These are phyloP conservation scores for Cephaloascus fragrans DNA, from an alignment of 805 yeast species.

Conservation along the genomic window DNA sequence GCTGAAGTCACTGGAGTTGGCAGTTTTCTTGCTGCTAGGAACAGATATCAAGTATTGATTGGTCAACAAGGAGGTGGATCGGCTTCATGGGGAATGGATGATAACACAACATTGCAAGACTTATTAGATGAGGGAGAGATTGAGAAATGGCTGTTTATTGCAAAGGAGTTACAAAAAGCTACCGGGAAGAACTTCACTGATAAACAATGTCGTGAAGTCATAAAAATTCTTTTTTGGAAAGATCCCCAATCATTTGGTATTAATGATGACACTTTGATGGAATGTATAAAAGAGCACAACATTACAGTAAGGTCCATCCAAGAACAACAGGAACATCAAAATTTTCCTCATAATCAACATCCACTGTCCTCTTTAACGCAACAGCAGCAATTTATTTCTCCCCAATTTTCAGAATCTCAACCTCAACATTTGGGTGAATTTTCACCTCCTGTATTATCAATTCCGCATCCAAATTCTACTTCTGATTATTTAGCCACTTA, in stretches of 20 bases:
- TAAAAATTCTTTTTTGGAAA: slow-evolving; percentile 41
- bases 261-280: slow-evolving; percentile 31
- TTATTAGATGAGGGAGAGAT: slow-evolving; percentile 61
- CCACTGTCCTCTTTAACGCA: too few species aligned
- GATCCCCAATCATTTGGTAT: slow-evolving; percentile 53
- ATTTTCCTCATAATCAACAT: not conserved
- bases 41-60: slow-evolving; percentile 69
- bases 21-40: slow-evolving; percentile 63
- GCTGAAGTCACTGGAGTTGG: slow-evolving; percentile 58
- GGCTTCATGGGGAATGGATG: slow-evolving; percentile 51
- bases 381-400: not conserved
- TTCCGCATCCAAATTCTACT: not conserved
- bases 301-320: slow-evolving; percentile 20
- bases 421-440: not conserved
- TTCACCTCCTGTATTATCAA: not conserved
- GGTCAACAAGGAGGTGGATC: slow-evolving; percentile 78
- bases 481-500: too few species aligned
- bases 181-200: slow-evolving; percentile 43
- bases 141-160: slow-evolving; percentile 60
- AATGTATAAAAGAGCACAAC: slow-evolving; percentile 24
- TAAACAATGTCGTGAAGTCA: slow-evolving; percentile 44
- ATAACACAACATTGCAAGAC: slow-evolving; percentile 36
- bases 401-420: not conserved
- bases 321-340: slow-evolving; percentile 10
- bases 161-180: slow-evolving; percentile 48